phyloP scores from a whole-genome alignment of 495 filamentous ascomycete species.

The Penicillium pulvis region DNA sequence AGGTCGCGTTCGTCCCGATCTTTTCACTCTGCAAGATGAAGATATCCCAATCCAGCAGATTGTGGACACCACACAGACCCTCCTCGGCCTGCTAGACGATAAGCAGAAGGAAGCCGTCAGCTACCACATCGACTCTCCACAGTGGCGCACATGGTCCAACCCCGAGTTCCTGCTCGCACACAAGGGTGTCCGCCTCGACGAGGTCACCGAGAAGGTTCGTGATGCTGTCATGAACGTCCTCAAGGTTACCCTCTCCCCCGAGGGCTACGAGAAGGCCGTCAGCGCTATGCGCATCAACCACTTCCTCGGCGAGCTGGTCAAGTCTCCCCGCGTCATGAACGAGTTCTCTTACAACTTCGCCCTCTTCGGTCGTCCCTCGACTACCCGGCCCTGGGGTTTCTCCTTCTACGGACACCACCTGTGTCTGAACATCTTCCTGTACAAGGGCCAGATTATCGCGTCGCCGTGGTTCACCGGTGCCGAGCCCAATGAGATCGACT shows the following conservation, averaged over 20 bases:
- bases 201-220: conserved; percentile 44
- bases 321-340: conserved; percentile 64
- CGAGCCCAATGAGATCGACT: conserved; percentile 73
- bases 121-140: conserved; percentile 68
- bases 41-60: conserved; percentile 59
- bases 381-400: conserved; percentile 64
- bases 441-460: conserved; percentile 60
- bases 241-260: conserved; percentile 58
- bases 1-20: conserved; percentile 55
- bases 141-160: conserved; percentile 77
- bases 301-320: conserved; percentile 71
- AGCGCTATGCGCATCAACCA: conserved; percentile 75
- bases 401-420: conserved; percentile 79
- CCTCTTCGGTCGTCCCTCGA: conserved; percentile 59
- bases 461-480: conserved; percentile 76
- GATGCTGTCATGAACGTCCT: conserved; percentile 56
- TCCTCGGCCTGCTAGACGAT: conserved; percentile 47
- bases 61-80: conserved; percentile 44
- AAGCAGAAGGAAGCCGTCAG: conserved; percentile 47
- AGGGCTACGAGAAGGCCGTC: conserved; percentile 71
- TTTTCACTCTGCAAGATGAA: conserved; percentile 64
- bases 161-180: conserved; percentile 65
- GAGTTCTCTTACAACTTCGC: conserved; percentile 75
- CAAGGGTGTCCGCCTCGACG: conserved; percentile 69
- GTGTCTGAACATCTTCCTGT: conserved; percentile 67